Evolutionary conservation across 768 basidiomycete species (phyloP).

Genomic region (Suillus variegatus): DNA sequence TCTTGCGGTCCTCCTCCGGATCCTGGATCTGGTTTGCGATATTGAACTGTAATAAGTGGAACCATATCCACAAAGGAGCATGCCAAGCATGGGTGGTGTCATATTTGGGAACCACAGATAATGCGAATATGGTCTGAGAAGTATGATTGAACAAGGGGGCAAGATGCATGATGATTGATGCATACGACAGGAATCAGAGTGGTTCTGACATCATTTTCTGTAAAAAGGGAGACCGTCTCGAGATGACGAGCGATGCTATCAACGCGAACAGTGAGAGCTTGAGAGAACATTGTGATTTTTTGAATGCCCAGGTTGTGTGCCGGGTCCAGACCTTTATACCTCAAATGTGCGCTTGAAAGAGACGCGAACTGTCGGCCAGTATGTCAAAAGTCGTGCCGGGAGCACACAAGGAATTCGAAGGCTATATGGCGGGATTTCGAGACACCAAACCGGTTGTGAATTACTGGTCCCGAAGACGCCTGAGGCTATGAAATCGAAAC

Average conservation of each 20-base stretch:
- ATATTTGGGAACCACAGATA: conserved; percentile 23
- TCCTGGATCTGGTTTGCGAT: conserved; percentile 40
- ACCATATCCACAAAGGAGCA: conserved; percentile 41
- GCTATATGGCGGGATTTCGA: neutral
- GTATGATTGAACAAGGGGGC: neutral
- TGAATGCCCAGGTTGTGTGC: neutral
- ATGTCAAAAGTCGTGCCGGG: neutral
- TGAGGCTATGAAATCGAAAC: neutral
- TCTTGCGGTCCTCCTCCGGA: conserved; percentile 40
- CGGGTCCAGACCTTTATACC: neutral
- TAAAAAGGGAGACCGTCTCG: conserved; percentile 25
- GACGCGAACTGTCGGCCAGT: neutral
- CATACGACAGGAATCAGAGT: conserved; percentile 22
- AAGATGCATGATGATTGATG: neutral
- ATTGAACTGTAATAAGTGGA: conserved; percentile 41
- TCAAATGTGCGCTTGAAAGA: neutral
- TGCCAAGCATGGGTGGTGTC: conserved; percentile 12
- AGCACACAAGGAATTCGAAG: neutral
- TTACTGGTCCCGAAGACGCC: neutral
- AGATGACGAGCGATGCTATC: conserved; percentile 14
- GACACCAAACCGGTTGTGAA: neutral
- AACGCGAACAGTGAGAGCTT: neutral
- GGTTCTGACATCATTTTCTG: conserved; percentile 19
- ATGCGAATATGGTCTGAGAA: conserved; percentile 33
- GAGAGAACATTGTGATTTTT: neutral